phyloP scores from a whole-genome alignment of 1,139 yeast genomes.

The Zygosaccharomyces sapae region DNA sequence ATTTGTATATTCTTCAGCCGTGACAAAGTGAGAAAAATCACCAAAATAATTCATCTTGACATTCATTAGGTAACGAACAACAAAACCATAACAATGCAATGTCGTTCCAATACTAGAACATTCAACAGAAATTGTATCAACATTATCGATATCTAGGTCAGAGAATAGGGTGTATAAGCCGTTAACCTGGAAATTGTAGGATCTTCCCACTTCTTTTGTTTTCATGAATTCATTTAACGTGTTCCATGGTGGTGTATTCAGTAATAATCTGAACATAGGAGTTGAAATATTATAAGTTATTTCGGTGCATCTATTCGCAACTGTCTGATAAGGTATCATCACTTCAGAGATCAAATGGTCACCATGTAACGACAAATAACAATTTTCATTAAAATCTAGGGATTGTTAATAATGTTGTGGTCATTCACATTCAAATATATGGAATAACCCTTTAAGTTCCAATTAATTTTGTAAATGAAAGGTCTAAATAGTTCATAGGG shows the following conservation, averaged over 20 bases:
- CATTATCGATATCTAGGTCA: conserved; percentile 57
- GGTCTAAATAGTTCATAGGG: conserved; percentile 78
- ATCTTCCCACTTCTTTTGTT: conserved; percentile 59
- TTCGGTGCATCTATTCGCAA: conserved; percentile 53
- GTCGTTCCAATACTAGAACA: conserved; percentile 65
- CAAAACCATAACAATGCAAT: conserved; percentile 71
- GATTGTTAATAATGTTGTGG: conserved; percentile 80
- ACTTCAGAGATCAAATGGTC: conserved; percentile 48
- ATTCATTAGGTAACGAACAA: conserved; percentile 69
- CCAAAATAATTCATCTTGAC: conserved; percentile 89
- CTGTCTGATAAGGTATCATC: conserved; percentile 57
- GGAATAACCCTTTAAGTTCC: conserved; percentile 56
- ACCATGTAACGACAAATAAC: conserved; percentile 71
- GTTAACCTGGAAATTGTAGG: conserved; percentile 53
- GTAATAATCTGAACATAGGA: conserved; percentile 54
- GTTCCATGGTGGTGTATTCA: conserved; percentile 90
- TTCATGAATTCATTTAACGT: conserved; percentile 70
- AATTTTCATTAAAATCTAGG: conserved; percentile 80
- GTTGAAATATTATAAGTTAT: conserved; percentile 55
- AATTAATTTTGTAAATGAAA: conserved; percentile 53
- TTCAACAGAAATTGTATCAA: conserved; percentile 65
- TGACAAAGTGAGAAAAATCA: conserved; percentile 72
- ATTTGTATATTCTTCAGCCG: conserved; percentile 71
- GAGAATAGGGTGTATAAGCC: conserved; percentile 67
- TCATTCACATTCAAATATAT: conserved; percentile 78